Conservation (phyloP, 495 filamentous ascomycete genomes). For the Aspergillus kassunensis region DNA sequence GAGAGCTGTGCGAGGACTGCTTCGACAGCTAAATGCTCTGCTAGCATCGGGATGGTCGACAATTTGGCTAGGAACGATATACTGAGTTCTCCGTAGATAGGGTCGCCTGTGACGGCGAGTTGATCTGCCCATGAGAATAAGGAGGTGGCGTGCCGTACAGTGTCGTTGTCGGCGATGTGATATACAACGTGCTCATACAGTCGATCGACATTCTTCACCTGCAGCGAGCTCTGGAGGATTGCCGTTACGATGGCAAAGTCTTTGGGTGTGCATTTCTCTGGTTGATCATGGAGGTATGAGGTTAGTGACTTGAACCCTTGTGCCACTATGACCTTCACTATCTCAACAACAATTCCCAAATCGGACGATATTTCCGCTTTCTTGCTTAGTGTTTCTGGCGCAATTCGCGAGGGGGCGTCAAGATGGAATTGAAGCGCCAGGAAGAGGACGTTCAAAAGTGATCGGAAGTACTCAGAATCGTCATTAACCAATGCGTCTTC, state of each 20-base stretch:
- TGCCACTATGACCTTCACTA: slow-evolving; percentile 72
- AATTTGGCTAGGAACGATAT: slow-evolving; percentile 85
- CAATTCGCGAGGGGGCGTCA: slow-evolving; percentile 20
- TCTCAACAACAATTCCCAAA: slow-evolving; percentile 58
- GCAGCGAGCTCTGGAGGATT: slow-evolving; percentile 76
- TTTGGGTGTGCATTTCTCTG: slow-evolving; percentile 48
- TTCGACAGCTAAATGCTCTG: slow-evolving; percentile 84
- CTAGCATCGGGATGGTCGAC: slow-evolving; percentile 73
- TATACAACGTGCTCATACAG: slow-evolving; percentile 58
- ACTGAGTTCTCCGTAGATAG: slow-evolving; percentile 89
- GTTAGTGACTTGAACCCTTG: slow-evolving; percentile 76
- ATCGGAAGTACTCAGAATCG: slow-evolving; percentile 72
- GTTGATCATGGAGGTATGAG: slow-evolving; percentile 63
- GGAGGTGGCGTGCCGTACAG: slow-evolving; percentile 74
- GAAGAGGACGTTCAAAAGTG: slow-evolving; percentile 79
- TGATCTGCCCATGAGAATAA: slow-evolving; percentile 94
- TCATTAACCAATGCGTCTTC: slow-evolving; percentile 54
- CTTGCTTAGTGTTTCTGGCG: slow-evolving; percentile 34
- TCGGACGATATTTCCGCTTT: slow-evolving; percentile 39
- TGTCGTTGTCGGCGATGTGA: slow-evolving; percentile 58
- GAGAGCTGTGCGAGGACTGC: slow-evolving; percentile 72
- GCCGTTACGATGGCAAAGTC: slow-evolving; percentile 89
- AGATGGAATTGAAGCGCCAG: slow-evolving; percentile 67
- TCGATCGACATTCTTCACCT: slow-evolving; percentile 50
- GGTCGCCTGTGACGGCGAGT: slow-evolving; percentile 66